phyloP scores from a whole-genome alignment of 1,139 yeast species.

The Eremothecium gossypii region DNA sequence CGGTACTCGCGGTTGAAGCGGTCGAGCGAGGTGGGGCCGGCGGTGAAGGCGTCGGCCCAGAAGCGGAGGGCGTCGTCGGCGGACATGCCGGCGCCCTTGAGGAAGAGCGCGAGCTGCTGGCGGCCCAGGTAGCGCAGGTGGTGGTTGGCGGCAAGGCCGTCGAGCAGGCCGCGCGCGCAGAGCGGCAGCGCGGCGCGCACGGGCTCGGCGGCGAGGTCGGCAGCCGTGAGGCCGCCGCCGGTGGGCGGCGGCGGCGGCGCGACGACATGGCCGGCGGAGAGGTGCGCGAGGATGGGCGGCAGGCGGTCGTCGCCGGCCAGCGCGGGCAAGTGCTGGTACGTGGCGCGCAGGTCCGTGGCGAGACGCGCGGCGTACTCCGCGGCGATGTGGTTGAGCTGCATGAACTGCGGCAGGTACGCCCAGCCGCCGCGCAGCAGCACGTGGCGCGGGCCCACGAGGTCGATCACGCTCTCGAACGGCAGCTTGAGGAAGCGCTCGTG shows the following conservation, averaged over 20 bases:
- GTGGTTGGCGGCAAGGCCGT: constrained; percentile 46
- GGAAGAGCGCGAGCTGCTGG: constrained; percentile 72
- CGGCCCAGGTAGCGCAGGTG: constrained; percentile 81
- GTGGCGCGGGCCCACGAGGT: constrained; percentile 59
- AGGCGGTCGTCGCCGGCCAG: constrained; percentile 88
- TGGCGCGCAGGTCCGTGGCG: constrained; percentile 44
- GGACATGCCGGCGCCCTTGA: constrained; percentile 80
- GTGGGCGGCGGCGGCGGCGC: constrained; percentile 31
- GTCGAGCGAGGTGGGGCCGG: constrained; percentile 49
- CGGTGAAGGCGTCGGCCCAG: constrained; percentile 69
- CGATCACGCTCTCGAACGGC: constrained; percentile 79
- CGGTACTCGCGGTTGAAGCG: constrained; percentile 79
- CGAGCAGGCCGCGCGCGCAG: constrained; percentile 66
- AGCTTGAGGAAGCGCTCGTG: constrained; percentile 65
- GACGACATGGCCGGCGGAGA: constrained; percentile 64
- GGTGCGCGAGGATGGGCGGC: constrained; percentile 69
- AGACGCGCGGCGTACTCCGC: constrained; percentile 57
- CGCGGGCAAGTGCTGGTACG: constrained; percentile 74
- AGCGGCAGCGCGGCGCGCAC: constrained; percentile 67
- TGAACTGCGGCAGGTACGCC: constrained; percentile 78
- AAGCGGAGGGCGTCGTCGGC: constrained; percentile 83
- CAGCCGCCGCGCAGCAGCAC: constrained; percentile 59
- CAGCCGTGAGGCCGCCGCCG: constrained; percentile 45
- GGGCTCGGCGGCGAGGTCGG: constrained; percentile 46
- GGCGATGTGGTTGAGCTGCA: constrained; percentile 61